Base-by-base conservation (phyloP, 2,329 filamentous ascomycete species). In the Fusarium sp. region DNA sequence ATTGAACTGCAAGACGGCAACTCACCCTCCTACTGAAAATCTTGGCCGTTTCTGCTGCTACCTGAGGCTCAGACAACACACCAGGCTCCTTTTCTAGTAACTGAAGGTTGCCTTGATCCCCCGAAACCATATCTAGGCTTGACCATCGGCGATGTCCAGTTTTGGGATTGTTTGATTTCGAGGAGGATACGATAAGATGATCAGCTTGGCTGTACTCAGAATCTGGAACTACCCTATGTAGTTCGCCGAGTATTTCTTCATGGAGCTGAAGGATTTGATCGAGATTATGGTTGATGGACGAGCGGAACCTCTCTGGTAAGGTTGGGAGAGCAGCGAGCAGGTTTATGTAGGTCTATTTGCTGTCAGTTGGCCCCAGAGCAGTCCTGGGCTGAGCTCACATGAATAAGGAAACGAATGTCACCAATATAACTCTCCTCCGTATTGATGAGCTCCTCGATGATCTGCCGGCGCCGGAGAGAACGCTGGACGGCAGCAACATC, bases 361-460 rank as follows among this genome's bases (percentile, higher is more conserved):
- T 79, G 70, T 80, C 46, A 80, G 66, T 38, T 19, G 21, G 15
- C 12, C 15, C 7, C 33, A 23, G 16, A n/a, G 33, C 9, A 31
- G 11, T 15, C 44, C 6, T 19, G 38, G 18, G 33, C 10, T 27
- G 12, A 44, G 77, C 90, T 79, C 83, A 95, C 95, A 82, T 97
- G 94, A 79, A 93, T 92, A 66, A 98, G 85, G 73, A 96, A 94
- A 76, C 94, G 94, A 64, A 98, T 82, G 77, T 97, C 95, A 21
- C 91, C 90, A 75, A 98, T 91, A 79, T 98, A 98, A 77, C 92
- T 90, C 79, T 96, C 93, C 80, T 98, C 96, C 0, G 95, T 97
- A 63, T 84, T 88, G 68, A 98, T 90, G 56, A 98, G 84, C 82
- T 98, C 96, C 78, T 96, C 93, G 39, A 98, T 82, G 42, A 97